phyloP scores from a whole-genome alignment of 2,329 filamentous ascomycete genomes.

The Aspergillus hiratsukae region DNA sequence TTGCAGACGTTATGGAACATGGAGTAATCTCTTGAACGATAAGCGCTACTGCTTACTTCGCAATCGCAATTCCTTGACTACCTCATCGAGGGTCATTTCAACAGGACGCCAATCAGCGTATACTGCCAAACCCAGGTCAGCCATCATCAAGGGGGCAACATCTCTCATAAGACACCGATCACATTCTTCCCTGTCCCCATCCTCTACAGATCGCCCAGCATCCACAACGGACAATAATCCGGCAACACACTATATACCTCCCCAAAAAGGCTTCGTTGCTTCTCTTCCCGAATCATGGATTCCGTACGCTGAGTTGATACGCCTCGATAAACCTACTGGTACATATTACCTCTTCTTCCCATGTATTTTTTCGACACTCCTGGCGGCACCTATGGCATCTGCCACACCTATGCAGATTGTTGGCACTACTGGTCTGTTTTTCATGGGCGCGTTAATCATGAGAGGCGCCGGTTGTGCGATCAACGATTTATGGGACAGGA shows the following conservation, averaged over 20 bases:
- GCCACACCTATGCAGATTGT: slow-evolving; percentile 32
- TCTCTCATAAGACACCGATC: neutral
- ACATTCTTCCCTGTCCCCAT: neutral
- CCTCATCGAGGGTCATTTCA: neutral
- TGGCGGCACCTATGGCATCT: slow-evolving; percentile 38
- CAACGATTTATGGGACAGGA: slow-evolving; percentile 54
- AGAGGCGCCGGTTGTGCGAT: slow-evolving; percentile 51
- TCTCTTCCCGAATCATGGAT: slow-evolving; percentile 48
- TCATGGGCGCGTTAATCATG: slow-evolving; percentile 45
- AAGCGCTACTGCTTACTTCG: neutral
- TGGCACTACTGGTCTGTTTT: slow-evolving; percentile 38
- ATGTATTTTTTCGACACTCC: slow-evolving; percentile 46
- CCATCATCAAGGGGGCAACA: neutral
- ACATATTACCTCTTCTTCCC: slow-evolving; percentile 53
- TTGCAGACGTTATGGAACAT: neutral
- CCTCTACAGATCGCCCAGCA: neutral
- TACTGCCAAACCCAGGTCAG: neutral
- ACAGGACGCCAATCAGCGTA: neutral
- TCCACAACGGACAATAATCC: slow-evolving; percentile 9
- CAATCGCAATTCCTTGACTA: neutral
- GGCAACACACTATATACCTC: slow-evolving; percentile 39
- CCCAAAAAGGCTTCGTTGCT: slow-evolving; percentile 43
- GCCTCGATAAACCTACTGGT: slow-evolving; percentile 49
- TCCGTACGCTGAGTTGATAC: slow-evolving; percentile 52
- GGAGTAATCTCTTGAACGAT: neutral